Percentiles rank a stretch among this genome's conserved stretches.
phyloP scores from a whole-genome alignment of 2,329 filamentous ascomycete species.

The Metarhizium guizhouense region DNA sequence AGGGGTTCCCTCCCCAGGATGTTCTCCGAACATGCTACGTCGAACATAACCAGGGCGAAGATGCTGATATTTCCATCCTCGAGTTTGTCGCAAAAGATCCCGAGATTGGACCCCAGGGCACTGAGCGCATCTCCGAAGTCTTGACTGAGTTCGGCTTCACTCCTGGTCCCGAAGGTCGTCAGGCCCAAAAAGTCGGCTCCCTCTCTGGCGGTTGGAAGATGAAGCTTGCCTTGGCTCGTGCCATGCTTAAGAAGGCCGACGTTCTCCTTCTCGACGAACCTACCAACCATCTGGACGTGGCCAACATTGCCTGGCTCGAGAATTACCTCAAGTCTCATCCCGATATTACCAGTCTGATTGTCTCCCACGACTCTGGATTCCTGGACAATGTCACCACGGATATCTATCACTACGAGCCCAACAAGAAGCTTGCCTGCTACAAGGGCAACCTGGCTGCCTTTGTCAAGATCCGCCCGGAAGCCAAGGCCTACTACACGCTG shows the following conservation, averaged over 20 bases:
- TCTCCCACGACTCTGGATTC: constrained; percentile 97
- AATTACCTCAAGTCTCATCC: constrained; percentile 93
- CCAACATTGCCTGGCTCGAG: constrained; percentile 92
- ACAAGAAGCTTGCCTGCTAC: constrained; percentile 88
- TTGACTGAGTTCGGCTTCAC: constrained; percentile 92
- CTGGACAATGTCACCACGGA: constrained; percentile 96
- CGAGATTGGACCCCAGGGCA: constrained; percentile 68
- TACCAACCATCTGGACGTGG: constrained; percentile 95
- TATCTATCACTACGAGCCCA: constrained; percentile 94
- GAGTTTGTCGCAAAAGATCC: constrained; percentile 90
- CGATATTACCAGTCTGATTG: constrained; percentile 94
- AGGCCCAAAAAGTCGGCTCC: constrained; percentile 84
- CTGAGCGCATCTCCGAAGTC: constrained; percentile 73
- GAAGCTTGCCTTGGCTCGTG: constrained; percentile 92
- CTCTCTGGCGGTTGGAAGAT: constrained; percentile 99
- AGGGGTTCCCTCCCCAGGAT: constrained; percentile 90
- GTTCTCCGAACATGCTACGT: constrained; percentile 94
- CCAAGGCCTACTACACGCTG: constrained; percentile 95
- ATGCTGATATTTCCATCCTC: constrained; percentile 90
- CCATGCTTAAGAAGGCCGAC: constrained; percentile 96
- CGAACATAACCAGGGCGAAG: constrained; percentile 97
- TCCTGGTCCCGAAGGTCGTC: constrained; percentile 76
- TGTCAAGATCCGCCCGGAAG: constrained; percentile 84
- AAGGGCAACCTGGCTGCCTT: constrained; percentile 77
- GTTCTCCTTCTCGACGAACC: constrained; percentile 95